Conservation (phyloP, 2,329 filamentous ascomycete genomes). For the Phialophora verrucosa region DNA sequence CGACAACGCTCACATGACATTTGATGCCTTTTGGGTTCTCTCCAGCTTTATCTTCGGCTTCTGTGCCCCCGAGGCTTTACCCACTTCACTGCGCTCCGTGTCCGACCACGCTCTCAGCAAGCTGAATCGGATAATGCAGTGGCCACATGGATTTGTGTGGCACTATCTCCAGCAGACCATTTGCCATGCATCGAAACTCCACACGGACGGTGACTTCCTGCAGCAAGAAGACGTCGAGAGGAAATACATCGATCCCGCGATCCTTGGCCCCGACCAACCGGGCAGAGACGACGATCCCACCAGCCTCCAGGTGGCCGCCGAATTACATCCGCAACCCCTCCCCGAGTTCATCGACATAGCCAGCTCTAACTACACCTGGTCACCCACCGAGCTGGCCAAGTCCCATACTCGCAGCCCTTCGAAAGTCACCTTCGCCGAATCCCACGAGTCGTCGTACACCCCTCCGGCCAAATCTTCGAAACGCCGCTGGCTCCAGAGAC, state of each 20-base stretch:
- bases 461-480: background rate
- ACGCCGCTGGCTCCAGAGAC: conserved; percentile 5
- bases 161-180: conserved; percentile 5
- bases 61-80: conserved; percentile 5
- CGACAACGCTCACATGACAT: background rate
- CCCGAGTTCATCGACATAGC: conserved; percentile 1
- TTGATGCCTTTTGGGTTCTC: conserved; percentile 5
- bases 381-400: background rate
- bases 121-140: background rate
- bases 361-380: background rate
- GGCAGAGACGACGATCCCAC: background rate
- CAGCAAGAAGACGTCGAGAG: background rate
- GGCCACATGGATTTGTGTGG: conserved; percentile 8
- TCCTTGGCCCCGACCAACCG: background rate
- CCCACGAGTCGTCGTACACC: background rate
- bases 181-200: background rate
- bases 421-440: background rate
- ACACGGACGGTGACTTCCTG: conserved; percentile 1
- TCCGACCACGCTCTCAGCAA: conserved; percentile 1
- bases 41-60: conserved; percentile 12
- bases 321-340: conserved; percentile 6
- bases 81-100: background rate
- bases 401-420: background rate
- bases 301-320: background rate
- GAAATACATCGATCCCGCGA: conserved; percentile 2